Evolutionary conservation across 2,329 filamentous ascomycete genomes (phyloP).

Genomic region (Paraphoma chrysanthemicola): DNA sequence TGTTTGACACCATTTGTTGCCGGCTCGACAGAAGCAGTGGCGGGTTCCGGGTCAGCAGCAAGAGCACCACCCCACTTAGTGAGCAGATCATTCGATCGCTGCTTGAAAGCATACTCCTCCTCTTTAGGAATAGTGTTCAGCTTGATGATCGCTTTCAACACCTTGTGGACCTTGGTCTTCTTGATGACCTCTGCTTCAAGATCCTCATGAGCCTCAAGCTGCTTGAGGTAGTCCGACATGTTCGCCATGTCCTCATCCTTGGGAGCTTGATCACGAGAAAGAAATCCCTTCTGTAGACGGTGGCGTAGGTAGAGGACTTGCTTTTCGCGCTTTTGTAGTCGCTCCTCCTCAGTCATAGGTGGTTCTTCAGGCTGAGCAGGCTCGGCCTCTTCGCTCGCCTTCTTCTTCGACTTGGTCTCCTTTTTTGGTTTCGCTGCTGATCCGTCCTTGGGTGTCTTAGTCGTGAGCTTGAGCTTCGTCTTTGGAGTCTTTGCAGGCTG

Average conservation of each 20-base stretch:
- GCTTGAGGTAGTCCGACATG: constrained; percentile 78
- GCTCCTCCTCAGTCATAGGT: constrained; percentile 62
- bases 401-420: constrained; percentile 63
- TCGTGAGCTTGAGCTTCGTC: constrained; percentile 57
- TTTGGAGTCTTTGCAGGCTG: constrained; percentile 60
- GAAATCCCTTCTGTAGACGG: constrained; percentile 91
- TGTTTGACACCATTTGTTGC: constrained; percentile 45
- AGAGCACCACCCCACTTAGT: constrained; percentile 88
- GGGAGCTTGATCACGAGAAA: constrained; percentile 83
- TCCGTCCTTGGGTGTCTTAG: constrained; percentile 48
- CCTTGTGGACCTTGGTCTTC: constrained; percentile 97
- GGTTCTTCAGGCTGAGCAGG: constrained; percentile 58
- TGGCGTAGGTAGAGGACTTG: constrained; percentile 91
- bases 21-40: constrained; percentile 24
- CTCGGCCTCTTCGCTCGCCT: constrained; percentile 63
- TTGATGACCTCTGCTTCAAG: constrained; percentile 90
- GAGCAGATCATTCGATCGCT: constrained; percentile 79
- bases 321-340: constrained; percentile 65
- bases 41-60: constrained; percentile 37
- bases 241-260: constrained; percentile 82
- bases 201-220: constrained; percentile 81
- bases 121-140: constrained; percentile 79
- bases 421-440: constrained; percentile 65
- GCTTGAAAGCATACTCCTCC: constrained; percentile 87
- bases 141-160: constrained; percentile 93